Conservation (phyloP, 768 basidiomycete genomes). For the Russula compacta region DNA sequence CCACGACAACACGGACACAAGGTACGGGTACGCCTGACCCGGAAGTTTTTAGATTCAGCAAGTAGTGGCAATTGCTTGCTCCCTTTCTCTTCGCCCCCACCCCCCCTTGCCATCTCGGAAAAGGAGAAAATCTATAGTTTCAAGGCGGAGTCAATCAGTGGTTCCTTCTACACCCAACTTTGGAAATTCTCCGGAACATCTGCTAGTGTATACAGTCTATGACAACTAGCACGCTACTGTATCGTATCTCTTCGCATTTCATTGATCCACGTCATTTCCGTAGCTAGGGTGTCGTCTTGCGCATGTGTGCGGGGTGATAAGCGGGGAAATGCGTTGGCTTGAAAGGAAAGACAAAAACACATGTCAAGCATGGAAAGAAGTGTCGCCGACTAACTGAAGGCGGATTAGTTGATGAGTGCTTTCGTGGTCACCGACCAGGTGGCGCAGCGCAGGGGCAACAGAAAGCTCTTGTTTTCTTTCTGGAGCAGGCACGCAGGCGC, state of each 20-base stretch:
- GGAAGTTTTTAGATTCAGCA: slow-evolving; percentile 1
- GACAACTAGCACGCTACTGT: background rate
- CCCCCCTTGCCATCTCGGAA: no score
- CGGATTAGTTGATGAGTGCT: background rate
- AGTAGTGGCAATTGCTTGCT: background rate
- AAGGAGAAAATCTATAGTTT: no score
- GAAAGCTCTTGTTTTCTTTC: background rate
- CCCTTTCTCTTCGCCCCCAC: no score
- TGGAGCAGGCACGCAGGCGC: background rate
- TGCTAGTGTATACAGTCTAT: no score
- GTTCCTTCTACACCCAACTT: no score
- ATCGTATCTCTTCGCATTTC: background rate
- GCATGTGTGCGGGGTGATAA: background rate
- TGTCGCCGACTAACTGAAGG: background rate
- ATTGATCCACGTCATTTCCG: background rate
- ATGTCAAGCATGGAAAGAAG: background rate
- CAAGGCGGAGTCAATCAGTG: no score
- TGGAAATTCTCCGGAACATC: no score
- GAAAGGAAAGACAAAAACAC: background rate
- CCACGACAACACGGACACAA: background rate
- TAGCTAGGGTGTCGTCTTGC: background rate
- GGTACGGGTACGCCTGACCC: background rate
- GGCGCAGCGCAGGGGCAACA: background rate
- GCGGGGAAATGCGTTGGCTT: background rate
- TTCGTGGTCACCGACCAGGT: background rate